A percentile compares a stretch with the other conserved stretches of the same genome.
These are phyloP conservation scores for Melampsora larici-populina DNA, from an alignment of 1,284 basidiomycete species.

Conservation along the genomic window DNA sequence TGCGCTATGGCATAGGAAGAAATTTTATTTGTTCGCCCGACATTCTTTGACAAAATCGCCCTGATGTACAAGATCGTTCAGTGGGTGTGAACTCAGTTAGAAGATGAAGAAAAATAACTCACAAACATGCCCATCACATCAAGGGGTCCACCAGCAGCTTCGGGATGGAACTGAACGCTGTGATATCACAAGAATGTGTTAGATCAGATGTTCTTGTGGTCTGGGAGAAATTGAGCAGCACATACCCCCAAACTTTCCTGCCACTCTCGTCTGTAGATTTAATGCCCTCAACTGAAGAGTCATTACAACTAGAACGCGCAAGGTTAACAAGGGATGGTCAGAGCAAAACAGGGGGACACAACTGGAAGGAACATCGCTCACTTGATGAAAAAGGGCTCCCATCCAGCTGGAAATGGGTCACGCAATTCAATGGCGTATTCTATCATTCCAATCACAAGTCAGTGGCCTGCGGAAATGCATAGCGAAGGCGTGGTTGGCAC, in stretches of 20 bases:
- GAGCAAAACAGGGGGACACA: conserved; percentile 14
- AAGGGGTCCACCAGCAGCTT: conserved; percentile 43
- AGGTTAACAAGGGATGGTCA: conserved; percentile 16
- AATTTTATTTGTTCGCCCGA: not conserved
- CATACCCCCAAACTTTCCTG: conserved; percentile 78
- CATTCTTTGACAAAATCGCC: conserved; percentile 39
- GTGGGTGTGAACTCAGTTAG: not conserved
- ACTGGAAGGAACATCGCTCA: conserved; percentile 56
- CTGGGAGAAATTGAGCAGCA: not conserved
- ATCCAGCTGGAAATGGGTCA: conserved; percentile 87
- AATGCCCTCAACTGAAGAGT: conserved; percentile 95
- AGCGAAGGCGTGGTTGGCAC: not conserved
- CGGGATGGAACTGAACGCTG: conserved; percentile 43
- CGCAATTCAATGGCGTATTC: conserved; percentile 89
- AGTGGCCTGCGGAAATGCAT: conserved; percentile 65
- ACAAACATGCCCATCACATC: conserved; percentile 44
- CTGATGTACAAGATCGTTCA: not conserved
- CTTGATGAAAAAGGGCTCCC: conserved; percentile 97
- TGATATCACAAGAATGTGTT: not conserved
- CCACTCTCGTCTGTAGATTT: conserved; percentile 82
- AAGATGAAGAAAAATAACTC: not conserved
- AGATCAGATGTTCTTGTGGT: not conserved
- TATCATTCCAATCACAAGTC: conserved; percentile 52
- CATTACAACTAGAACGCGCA: conserved; percentile 45
- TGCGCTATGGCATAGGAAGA: too few species aligned